These are phyloP conservation scores for Puccinia brachypodii DNA, from an alignment of 1,284 basidiomycete genomes.

Conservation along the genomic window DNA sequence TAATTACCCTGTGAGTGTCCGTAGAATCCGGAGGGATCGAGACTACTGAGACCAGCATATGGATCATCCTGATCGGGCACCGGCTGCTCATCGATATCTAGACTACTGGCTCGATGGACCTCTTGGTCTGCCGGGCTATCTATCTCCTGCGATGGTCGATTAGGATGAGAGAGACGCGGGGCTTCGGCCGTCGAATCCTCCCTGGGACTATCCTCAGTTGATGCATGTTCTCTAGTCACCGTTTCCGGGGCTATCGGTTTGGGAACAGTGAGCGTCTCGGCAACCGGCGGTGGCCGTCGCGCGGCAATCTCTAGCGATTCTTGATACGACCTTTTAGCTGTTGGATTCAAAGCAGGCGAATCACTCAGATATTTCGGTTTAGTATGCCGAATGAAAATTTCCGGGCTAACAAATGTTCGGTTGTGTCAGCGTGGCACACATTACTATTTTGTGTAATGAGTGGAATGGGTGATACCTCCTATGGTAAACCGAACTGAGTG, in stretches of 20 bases:
- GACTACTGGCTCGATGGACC: not conserved
- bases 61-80: constrained; percentile 25
- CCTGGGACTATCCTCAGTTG: not conserved
- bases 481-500: constrained; percentile 54
- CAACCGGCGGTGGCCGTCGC: constrained; percentile 33
- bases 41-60: constrained; percentile 36
- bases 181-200: not conserved
- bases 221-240: not conserved
- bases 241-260: not conserved
- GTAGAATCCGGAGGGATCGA: constrained; percentile 42
- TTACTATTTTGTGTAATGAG: not conserved
- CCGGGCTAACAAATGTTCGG: constrained; percentile 30
- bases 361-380: constrained; percentile 53
- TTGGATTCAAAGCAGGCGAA: constrained; percentile 53
- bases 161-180: not conserved
- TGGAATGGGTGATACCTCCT: constrained; percentile 50
- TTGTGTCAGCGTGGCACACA: not conserved
- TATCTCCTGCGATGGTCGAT: not conserved
- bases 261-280: constrained; percentile 22
- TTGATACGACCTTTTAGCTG: constrained; percentile 53
- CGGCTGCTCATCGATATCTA: not conserved
- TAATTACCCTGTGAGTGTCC: constrained; percentile 14
- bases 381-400: constrained; percentile 50
- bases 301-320: constrained; percentile 50
- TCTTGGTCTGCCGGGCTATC: not conserved